phyloP scores from a whole-genome alignment of 116 monocot genomes.

The Papilionanthe hybrid region DNA sequence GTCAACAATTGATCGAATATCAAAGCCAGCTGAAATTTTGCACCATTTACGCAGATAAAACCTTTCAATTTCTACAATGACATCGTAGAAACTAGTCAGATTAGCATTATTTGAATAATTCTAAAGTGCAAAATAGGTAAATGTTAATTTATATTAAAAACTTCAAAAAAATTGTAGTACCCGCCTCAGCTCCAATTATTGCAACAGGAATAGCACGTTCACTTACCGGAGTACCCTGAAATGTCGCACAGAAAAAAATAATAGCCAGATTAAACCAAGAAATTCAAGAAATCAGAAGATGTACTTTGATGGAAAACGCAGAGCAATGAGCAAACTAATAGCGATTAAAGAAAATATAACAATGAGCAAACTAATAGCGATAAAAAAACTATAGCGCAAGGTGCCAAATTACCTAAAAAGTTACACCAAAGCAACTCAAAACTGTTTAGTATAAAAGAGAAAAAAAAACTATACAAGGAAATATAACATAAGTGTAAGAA shows the following conservation, averaged over 20 bases:
- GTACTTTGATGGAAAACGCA: not conserved
- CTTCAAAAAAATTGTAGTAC: constrained; percentile 19
- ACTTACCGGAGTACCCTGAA: constrained; percentile 92
- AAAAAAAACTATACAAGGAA: too few relatives aligned
- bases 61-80: constrained; percentile 58
- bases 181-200: constrained; percentile 87
- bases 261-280: not conserved
- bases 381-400: not conserved
- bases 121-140: not conserved
- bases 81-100: not conserved
- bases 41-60: constrained; percentile 91
- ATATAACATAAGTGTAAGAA: too few relatives aligned
- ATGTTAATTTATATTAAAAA: not conserved
- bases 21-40: constrained; percentile 67
- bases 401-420: not conserved
- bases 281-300: not conserved
- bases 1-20: constrained; percentile 83
- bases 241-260: not conserved
- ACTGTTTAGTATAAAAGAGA: too few relatives aligned
- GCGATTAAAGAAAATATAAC: not conserved
- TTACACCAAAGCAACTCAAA: not conserved
- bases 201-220: constrained; percentile 95
- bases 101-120: not conserved
- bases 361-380: not conserved
- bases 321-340: not conserved